phyloP scores from a whole-genome alignment of 2,329 filamentous ascomycete species.

The Plenodomus lindquistii region DNA sequence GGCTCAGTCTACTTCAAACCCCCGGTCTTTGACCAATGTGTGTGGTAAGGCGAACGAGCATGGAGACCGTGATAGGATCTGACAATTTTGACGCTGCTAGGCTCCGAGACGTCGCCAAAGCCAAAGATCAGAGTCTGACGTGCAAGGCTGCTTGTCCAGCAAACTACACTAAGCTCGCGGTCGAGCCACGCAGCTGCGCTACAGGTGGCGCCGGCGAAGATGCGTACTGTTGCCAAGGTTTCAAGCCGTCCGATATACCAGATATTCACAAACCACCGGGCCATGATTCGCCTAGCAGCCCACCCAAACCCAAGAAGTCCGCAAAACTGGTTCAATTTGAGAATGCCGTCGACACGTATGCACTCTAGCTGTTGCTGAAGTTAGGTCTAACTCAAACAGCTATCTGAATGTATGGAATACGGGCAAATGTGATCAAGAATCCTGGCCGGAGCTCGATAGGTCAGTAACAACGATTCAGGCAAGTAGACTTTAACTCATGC shows the following conservation, averaged over 20 bases:
- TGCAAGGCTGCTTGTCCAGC: slow-evolving; percentile 4
- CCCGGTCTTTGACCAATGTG: not conserved
- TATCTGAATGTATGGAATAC: too few relatives aligned
- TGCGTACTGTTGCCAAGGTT: slow-evolving; percentile 4
- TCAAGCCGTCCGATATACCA: not conserved
- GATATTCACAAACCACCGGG: not conserved
- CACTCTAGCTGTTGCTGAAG: not conserved
- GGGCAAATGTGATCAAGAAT: too few relatives aligned
- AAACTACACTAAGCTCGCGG: slow-evolving; percentile 1
- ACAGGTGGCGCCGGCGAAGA: not conserved
- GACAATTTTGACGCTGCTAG: not conserved
- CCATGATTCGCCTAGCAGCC: not conserved
- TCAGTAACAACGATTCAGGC: too few relatives aligned
- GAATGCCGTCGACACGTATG: not conserved
- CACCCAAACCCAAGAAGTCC: not conserved
- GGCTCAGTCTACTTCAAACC: not conserved
- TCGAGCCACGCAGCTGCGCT: not conserved
- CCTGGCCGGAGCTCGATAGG: too few relatives aligned
- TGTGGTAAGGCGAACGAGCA: not conserved
- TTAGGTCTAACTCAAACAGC: not conserved
- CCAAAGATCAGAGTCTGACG: not conserved
- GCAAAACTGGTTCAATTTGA: not conserved
- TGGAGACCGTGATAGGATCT: not conserved
- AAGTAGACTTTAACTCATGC: too few relatives aligned
- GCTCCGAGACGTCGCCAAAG: not conserved